These are phyloP conservation scores for Cryptococcus depauperatus DNA, from an alignment of 1,284 basidiomycete genomes.

Conservation along the genomic window DNA sequence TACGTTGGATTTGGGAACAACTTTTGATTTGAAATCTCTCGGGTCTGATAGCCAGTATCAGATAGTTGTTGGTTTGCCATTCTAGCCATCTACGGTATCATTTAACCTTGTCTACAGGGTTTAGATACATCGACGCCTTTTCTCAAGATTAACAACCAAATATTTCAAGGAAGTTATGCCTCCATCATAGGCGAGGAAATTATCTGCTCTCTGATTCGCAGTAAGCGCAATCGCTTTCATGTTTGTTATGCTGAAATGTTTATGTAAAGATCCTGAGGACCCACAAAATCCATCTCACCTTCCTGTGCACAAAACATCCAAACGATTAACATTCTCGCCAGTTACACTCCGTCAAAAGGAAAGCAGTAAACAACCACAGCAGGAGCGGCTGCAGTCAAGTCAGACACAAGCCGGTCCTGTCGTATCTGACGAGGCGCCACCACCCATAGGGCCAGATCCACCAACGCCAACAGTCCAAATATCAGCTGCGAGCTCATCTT, in stretches of 20 bases:
- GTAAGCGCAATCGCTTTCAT: constrained; percentile 19
- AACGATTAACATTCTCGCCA: constrained; percentile 29
- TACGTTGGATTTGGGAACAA: constrained; percentile 34
- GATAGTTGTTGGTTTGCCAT: constrained; percentile 29
- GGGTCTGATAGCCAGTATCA: constrained; percentile 35
- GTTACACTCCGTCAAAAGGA: constrained; percentile 16
- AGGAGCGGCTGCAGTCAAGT: too few species aligned
- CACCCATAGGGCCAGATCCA: background rate
- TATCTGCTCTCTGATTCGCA: constrained; percentile 31
- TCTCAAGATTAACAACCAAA: constrained; percentile 39
- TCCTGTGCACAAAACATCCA: constrained; percentile 20
- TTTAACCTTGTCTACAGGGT: constrained; percentile 15
- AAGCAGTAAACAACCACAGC: too few species aligned
- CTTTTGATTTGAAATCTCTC: constrained; percentile 27
- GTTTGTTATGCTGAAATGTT: background rate
- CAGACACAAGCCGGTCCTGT: too few species aligned
- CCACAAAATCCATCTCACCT: constrained; percentile 27
- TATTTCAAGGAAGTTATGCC: constrained; percentile 35
- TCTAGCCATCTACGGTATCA: background rate
- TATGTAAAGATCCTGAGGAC: constrained; percentile 25
- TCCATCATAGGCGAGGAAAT: constrained; percentile 42
- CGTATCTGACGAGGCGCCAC: background rate
- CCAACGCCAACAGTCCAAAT: too few species aligned
- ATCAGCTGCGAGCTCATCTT: background rate
- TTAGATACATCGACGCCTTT: constrained; percentile 42